phyloP scores from a whole-genome alignment of 2,329 filamentous ascomycete species.

The Botrytis fabae region DNA sequence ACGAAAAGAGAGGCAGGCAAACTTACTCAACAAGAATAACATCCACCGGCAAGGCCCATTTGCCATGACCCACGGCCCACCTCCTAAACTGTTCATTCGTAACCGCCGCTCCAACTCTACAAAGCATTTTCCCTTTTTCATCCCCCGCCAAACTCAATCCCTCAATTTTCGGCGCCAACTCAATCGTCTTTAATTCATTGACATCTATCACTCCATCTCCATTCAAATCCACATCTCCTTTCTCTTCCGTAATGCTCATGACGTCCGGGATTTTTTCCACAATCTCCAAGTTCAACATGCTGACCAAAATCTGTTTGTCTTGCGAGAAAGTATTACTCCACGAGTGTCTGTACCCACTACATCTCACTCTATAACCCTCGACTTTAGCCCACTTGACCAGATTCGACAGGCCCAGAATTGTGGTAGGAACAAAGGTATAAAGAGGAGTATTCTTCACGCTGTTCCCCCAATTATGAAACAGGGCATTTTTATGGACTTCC shows the following conservation, averaged over 20 bases:
- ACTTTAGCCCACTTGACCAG: constrained; percentile 44
- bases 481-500: constrained; percentile 40
- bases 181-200: constrained; percentile 23
- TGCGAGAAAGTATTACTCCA: constrained; percentile 47
- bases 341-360: constrained; percentile 47
- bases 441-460: constrained; percentile 44
- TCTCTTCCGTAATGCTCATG: constrained; percentile 34
- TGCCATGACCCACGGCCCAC: constrained; percentile 46
- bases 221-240: not conserved
- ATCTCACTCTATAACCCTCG: constrained; percentile 44
- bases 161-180: constrained; percentile 18
- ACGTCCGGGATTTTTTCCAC: constrained; percentile 45
- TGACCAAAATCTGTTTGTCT: constrained; percentile 47
- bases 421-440: constrained; percentile 47
- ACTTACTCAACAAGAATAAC: constrained; percentile 48
- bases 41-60: constrained; percentile 48
- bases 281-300: constrained; percentile 44
- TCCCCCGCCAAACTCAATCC: constrained; percentile 16
- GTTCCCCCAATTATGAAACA: constrained; percentile 47
- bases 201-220: not conserved
- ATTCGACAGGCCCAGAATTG: constrained; percentile 45
- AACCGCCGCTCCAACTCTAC: constrained; percentile 46
- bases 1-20: not conserved
- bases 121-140: constrained; percentile 40
- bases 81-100: constrained; percentile 50